Percentiles rank a stretch among this genome's conserved stretches.
Evolutionary conservation across 495 filamentous ascomycete genomes (phyloP).

Genomic region (Apodospora peruviana): DNA sequence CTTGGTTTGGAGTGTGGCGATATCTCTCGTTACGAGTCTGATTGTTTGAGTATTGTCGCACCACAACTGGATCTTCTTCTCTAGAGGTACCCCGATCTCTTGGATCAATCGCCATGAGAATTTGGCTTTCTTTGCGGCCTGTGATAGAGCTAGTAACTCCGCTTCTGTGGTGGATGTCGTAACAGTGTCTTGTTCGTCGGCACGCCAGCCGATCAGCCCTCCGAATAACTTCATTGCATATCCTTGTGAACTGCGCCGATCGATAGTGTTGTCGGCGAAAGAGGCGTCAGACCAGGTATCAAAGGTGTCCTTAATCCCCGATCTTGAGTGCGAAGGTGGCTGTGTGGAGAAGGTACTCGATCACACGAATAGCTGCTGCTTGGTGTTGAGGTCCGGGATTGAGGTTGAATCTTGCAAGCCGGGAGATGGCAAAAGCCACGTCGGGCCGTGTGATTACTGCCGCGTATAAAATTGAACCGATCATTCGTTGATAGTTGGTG

Average conservation of each 20-base stretch:
- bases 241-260: conserved; percentile 9
- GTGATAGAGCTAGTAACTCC: too few species aligned
- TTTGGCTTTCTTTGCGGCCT: too few species aligned
- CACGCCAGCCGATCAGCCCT: too few species aligned
- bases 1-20: neutral
- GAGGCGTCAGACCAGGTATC: neutral
- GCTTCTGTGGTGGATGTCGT: too few species aligned
- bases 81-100: neutral
- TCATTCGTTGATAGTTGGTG: neutral
- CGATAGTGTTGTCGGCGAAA: conserved; percentile 4
- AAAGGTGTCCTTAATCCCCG: conserved; percentile 3
- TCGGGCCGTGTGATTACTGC: conserved; percentile 7
- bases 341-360: conserved; percentile 3
- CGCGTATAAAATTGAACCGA: conserved; percentile 1
- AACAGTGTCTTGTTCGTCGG: too few species aligned
- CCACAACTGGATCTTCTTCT: neutral
- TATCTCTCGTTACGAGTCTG: neutral
- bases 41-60: neutral
- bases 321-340: neutral
- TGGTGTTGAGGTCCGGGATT: conserved; percentile 5
- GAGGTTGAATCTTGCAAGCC: neutral
- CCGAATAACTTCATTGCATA: too few species aligned
- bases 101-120: neutral
- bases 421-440: conserved; percentile 1
- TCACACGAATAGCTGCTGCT: conserved; percentile 1